Conservation (phyloP, 2,329 filamentous ascomycete species). For the Fusarium beomiforme region DNA sequence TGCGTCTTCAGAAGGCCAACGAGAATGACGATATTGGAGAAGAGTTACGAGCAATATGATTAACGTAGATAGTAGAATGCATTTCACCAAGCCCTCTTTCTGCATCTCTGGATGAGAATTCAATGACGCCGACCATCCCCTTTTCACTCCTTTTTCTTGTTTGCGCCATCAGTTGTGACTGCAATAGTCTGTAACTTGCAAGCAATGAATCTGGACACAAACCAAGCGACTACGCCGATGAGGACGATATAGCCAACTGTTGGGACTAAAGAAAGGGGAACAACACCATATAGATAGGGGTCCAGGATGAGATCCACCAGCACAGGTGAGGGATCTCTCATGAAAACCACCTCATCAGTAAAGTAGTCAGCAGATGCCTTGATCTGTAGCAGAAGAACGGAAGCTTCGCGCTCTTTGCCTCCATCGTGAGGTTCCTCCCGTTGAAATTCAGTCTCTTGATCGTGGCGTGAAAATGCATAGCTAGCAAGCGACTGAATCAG, state of each 20-base stretch:
- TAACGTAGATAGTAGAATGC: constrained; percentile 46
- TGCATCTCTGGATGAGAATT: constrained; percentile 24
- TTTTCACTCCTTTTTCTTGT: constrained; percentile 52
- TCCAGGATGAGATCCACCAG: constrained; percentile 86
- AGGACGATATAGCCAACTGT: constrained; percentile 74
- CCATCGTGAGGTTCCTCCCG: constrained; percentile 6
- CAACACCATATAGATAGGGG: constrained; percentile 80
- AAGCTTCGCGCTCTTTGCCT: constrained; percentile 49
- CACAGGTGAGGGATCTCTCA: constrained; percentile 78
- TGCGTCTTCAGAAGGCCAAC: constrained; percentile 19
- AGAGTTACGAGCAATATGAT: constrained; percentile 36
- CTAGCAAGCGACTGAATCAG: constrained; percentile 72
- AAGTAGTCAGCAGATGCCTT: constrained; percentile 86
- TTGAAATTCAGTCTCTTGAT: constrained; percentile 11
- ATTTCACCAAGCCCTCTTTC: constrained; percentile 31
- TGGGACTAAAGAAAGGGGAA: constrained; percentile 81
- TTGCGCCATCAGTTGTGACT: constrained; percentile 31
- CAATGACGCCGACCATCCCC: constrained; percentile 14
- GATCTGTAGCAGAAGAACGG: constrained; percentile 77
- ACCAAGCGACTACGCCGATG: constrained; percentile 63
- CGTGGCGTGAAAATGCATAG: constrained; percentile 66
- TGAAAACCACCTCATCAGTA: constrained; percentile 76
- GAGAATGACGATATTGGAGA: constrained; percentile 31
- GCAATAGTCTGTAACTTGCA: constrained; percentile 44
- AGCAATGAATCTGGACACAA: constrained; percentile 52